Evolutionary conservation across 495 filamentous ascomycete species (phyloP), one percentile per base, ranked within the genome.

Genomic region (Neurospora sp.): DNA sequence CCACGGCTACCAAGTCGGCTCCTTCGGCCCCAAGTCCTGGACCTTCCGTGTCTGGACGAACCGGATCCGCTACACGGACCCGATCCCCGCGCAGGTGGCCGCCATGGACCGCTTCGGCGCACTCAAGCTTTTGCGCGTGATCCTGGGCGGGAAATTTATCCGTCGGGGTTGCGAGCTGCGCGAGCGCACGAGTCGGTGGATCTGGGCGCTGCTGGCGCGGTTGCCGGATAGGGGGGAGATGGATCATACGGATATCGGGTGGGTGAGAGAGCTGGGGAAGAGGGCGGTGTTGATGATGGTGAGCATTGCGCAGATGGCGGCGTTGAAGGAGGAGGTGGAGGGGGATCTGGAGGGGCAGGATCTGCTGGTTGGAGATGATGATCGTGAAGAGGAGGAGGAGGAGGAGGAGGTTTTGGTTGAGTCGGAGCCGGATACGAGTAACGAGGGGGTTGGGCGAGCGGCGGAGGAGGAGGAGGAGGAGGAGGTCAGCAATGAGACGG

Each of bases 61-160:
- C 72, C 87, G 75, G 69, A 83, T 80, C 81, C 80, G 82, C 42
- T 76, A 78, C 38, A 84, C 88, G 7, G 87, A 90, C 69, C 93
- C 93, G 9, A 80, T 86, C 18, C 90, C 91, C 12, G 88, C 84
- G 0, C 92, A 94, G 76, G 76, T 95, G 20, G 90, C 89, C 0
- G 85, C 86, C 22, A 90, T 95, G 89, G 86, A 91, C 75, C 87
- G 87, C 72, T 83, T 83, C 4, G 85, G 83, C 72, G 87, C 91
- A 4, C 76, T 93, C 20, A 83, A 84, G 22, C 81, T 93, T 38
- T 73, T 92, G 14, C 78, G 84, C 18, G 72, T 83, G 12, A 73
- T 88, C 18, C 76, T 84, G 3, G 77, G 80, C 39, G 83, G 83
- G 69, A 84, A 83, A 65, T 83, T 86, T 69, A 76, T 91, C 18